Conservation (phyloP, 371 early-diverging fungal genomes). For the Mucor racemosus region DNA sequence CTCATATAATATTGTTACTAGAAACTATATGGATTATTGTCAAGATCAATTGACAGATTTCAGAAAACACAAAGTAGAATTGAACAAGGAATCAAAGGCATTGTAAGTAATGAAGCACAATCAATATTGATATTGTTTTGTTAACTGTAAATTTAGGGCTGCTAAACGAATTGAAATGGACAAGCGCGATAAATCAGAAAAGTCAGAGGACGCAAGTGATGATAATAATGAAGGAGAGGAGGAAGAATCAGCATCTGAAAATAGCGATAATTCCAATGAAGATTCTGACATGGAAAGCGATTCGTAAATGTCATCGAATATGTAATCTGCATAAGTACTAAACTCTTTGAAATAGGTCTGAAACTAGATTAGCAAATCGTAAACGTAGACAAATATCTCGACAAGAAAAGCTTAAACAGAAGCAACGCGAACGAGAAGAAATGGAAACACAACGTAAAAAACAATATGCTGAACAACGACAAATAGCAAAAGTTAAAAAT, state of each 20-base stretch:
- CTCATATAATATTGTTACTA: slow-evolving; percentile 7
- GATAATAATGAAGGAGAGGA: slow-evolving; percentile 17
- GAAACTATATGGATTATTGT: slow-evolving; percentile 71
- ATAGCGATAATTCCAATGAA: slow-evolving; percentile 17
- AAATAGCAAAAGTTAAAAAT: slow-evolving; percentile 49
- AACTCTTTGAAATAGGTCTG: slow-evolving; percentile 3
- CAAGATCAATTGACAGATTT: slow-evolving; percentile 60
- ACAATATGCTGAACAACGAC: slow-evolving; percentile 47
- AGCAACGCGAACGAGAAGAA: slow-evolving; percentile 56
- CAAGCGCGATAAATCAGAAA: slow-evolving; percentile 33
- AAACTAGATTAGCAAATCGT: slow-evolving; percentile 8
- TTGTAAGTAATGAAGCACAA: slow-evolving; percentile 25
- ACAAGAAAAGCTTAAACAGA: slow-evolving; percentile 56
- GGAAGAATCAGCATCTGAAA: slow-evolving; percentile 18
- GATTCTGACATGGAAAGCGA: slow-evolving; percentile 37
- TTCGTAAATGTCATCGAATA: slow-evolving; percentile 13
- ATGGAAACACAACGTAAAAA: slow-evolving; percentile 48
- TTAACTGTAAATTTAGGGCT: slow-evolving; percentile 18
- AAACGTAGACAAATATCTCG: slow-evolving; percentile 49
- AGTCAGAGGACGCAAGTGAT: slow-evolving; percentile 27
- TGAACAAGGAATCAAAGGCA: slow-evolving; percentile 67
- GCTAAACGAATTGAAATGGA: slow-evolving; percentile 36
- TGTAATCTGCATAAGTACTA: background rate
- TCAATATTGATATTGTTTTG: slow-evolving; percentile 5
- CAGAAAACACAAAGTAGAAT: slow-evolving; percentile 65